Percentiles rank a stretch among this genome's conserved stretches.
Evolutionary conservation across 495 filamentous ascomycete species (phyloP).

Genomic region (Neurospora sp.): DNA sequence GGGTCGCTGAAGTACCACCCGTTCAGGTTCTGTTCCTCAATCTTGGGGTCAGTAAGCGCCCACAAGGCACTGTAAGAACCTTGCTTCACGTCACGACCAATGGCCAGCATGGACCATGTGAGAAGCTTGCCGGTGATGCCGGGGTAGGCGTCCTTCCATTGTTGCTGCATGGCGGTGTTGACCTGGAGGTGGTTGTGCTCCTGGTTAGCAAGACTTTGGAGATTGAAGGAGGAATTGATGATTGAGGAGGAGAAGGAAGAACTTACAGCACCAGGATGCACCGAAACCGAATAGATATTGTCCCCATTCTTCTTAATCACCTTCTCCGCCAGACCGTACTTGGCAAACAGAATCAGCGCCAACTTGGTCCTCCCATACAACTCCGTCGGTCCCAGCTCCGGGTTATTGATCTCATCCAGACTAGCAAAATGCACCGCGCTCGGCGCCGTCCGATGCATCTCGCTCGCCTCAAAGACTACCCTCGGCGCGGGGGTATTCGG

Average conservation of each 20-base stretch:
- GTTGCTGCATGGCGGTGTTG: slow-evolving; percentile 35
- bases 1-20: slow-evolving; percentile 32
- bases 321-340: slow-evolving; percentile 29
- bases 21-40: slow-evolving; percentile 32
- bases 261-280: slow-evolving; percentile 34
- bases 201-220: not conserved
- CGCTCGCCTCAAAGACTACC: slow-evolving; percentile 43
- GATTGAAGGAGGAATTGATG: not conserved
- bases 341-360: slow-evolving; percentile 42
- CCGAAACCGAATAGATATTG: slow-evolving; percentile 28
- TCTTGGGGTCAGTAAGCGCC: slow-evolving; percentile 29
- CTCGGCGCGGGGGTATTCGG: slow-evolving; percentile 22
- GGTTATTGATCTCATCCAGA: slow-evolving; percentile 44
- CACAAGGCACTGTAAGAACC: slow-evolving; percentile 34
- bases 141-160: slow-evolving; percentile 39
- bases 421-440: slow-evolving; percentile 34
- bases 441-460: slow-evolving; percentile 40
- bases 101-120: slow-evolving; percentile 19
- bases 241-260: not conserved
- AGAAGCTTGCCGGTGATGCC: slow-evolving; percentile 30
- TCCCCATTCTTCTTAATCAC: slow-evolving; percentile 34
- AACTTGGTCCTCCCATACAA: slow-evolving; percentile 48
- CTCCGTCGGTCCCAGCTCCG: slow-evolving; percentile 38
- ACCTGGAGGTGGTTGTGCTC: slow-evolving; percentile 15
- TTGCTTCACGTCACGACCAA: slow-evolving; percentile 29